A percentile compares a stretch with the other conserved stretches of the same genome.
Conservation (phyloP, 2,329 filamentous ascomycete species). For the Cercospora brassicicola region DNA sequence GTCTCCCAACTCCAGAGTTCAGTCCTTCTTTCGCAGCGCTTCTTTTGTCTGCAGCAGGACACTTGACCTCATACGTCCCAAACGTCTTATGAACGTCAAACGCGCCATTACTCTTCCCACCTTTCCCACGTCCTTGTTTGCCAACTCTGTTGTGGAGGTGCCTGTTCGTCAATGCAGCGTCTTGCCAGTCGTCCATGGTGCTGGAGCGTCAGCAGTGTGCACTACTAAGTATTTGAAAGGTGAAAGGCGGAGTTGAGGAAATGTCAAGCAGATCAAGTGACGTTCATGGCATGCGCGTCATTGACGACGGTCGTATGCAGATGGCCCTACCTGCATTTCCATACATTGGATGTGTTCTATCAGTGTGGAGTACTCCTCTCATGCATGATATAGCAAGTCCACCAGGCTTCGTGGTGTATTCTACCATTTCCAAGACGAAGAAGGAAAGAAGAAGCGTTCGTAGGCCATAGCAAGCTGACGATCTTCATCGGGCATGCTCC, state of each 20-base stretch:
- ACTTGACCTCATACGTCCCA: constrained; percentile 9
- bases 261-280: neutral
- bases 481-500: no score
- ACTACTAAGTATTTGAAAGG: no score
- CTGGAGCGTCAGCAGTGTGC: no score
- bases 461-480: neutral
- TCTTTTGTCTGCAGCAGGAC: neutral
- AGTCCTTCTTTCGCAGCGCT: no score
- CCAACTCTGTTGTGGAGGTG: constrained; percentile 11
- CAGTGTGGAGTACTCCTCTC: neutral
- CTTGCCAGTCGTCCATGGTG: constrained; percentile 15
- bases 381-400: no score
- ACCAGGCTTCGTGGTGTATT: no score
- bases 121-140: constrained; percentile 1
- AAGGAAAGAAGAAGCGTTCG: neutral
- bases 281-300: no score
- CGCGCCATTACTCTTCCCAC: constrained; percentile 1
- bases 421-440: no score
- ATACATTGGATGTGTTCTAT: neutral
- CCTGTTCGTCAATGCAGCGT: constrained; percentile 8
- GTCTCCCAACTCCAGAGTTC: neutral
- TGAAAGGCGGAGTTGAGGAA: neutral
- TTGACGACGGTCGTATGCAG: no score
- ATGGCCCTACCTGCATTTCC: neutral
- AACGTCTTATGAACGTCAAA: constrained; percentile 11